These are phyloP conservation scores for Microcos paniculata DNA, from an alignment of 345 rosid species.

Conservation along the genomic window DNA sequence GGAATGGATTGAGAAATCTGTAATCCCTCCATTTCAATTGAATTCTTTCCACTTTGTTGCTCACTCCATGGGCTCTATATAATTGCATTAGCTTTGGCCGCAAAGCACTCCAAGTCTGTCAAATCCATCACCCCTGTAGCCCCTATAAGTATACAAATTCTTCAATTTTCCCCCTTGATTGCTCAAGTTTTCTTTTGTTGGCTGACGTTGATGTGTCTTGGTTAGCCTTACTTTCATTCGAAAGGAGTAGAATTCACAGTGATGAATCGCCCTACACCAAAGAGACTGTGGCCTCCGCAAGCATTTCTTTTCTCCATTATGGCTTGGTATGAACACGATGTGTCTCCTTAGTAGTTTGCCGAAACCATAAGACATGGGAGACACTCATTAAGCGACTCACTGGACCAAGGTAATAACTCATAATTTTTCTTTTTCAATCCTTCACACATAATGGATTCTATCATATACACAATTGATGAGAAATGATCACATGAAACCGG, in stretches of 20 bases:
- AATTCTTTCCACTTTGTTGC: slow-evolving; percentile 71
- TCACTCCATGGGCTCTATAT: slow-evolving; percentile 87
- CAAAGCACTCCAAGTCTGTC: slow-evolving; percentile 43
- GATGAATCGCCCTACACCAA: slow-evolving; percentile 53
- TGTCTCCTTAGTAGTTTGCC: slow-evolving; percentile 56
- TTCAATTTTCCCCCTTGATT: background rate
- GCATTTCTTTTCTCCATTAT: slow-evolving; percentile 55
- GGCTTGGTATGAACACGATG: slow-evolving; percentile 90
- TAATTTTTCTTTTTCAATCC: too few species aligned
- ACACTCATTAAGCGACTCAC: slow-evolving; percentile 52
- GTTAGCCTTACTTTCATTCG: slow-evolving; percentile 56
- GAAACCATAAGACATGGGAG: slow-evolving; percentile 74
- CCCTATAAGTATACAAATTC: slow-evolving; percentile 40
- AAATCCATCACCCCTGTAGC: slow-evolving; percentile 69
- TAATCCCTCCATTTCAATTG: slow-evolving; percentile 37
- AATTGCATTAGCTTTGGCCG: slow-evolving; percentile 66
- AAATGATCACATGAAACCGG: too few species aligned
- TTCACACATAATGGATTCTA: too few species aligned
- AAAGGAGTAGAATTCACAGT: slow-evolving; percentile 38
- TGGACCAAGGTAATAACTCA: slow-evolving; percentile 43
- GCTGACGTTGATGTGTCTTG: background rate
- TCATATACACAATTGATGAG: too few species aligned
- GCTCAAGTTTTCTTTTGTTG: background rate
- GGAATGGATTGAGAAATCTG: slow-evolving; percentile 65
- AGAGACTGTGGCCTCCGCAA: slow-evolving; percentile 75